Base-by-base conservation (phyloP, 768 basidiomycete genomes). In the Boletus subparvulus region DNA sequence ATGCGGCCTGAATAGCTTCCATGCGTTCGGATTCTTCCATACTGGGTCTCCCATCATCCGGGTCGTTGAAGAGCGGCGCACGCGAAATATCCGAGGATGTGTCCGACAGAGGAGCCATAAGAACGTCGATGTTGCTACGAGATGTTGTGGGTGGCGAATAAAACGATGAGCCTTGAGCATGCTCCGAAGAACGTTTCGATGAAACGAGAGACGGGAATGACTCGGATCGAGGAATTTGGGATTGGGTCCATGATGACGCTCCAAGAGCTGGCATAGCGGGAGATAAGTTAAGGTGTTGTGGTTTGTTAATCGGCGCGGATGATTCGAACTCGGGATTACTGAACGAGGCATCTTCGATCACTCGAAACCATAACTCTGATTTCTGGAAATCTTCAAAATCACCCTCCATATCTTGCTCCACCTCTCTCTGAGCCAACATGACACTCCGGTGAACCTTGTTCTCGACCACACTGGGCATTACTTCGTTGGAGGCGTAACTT, bases 1-100 rank as follows among this genome's bases (percentile, higher is more conserved):
- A 77, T 5, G 97, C 97, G 9, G 94, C 94, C 65, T 94, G 94
- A 19, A 98, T 97, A 3, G 96, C 95, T 64, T 94, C 93, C 85
- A 98, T 97, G 39, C 93, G 80, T 62, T 88, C 81, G 50, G 88
- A 83, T 70, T 96, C 88, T 46, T 83, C 85, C 59, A 75, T 75
- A 56, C 78, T 82, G 57, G 58, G 73, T 55, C 65, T 68, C 4
- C 61, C 68, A 56, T 92, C 88, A 58, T 89, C 87, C 1, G 88
- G 86, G 63, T 92, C 89, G 61, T 88, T 84, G 59, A 95, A 94
- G 21, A 95, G 77, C 9, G 90, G 90, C 0, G 87, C 84, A 44
- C 91, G 79, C 2, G 83, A 72, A n/a, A 79, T 73, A 26, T 83
- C 79, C 1, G 81, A 77, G 11, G 79, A 74, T 7, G 72, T 58